These are phyloP conservation scores for Omphalotus olearius DNA, from an alignment of 1,284 basidiomycete genomes.

Conservation along the genomic window DNA sequence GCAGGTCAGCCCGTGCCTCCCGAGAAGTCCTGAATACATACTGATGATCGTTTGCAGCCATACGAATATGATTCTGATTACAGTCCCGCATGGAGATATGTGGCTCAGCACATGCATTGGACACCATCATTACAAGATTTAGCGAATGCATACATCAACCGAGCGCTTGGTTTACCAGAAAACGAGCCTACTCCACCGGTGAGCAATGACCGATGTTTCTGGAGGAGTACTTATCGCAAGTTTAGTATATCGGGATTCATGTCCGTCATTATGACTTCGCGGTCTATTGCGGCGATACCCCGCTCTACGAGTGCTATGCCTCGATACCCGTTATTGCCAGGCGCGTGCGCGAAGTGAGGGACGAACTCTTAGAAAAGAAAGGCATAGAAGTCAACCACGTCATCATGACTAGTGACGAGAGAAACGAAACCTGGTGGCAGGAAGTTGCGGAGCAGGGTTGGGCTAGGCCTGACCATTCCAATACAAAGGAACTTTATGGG, in stretches of 20 bases:
- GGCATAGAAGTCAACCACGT: conserved; percentile 51
- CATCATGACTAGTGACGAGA: conserved; percentile 72
- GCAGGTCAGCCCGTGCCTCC: conserved; percentile 15
- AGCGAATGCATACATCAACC: conserved; percentile 35
- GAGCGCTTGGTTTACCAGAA: conserved; percentile 33
- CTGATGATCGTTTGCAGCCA: conserved; percentile 22
- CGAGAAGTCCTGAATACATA: neutral
- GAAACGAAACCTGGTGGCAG: conserved; percentile 61
- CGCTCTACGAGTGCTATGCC: conserved; percentile 55
- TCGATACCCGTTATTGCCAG: conserved; percentile 51
- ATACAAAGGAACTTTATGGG: conserved; percentile 49
- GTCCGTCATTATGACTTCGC: conserved; percentile 61
- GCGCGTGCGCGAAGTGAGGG: conserved; percentile 59
- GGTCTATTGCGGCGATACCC: conserved; percentile 40
- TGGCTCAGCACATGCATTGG: conserved; percentile 44
- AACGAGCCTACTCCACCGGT: conserved; percentile 38
- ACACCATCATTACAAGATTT: conserved; percentile 32
- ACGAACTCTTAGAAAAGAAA: conserved; percentile 45
- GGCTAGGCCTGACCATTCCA: conserved; percentile 54
- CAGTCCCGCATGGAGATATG: conserved; percentile 44
- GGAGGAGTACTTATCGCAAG: neutral
- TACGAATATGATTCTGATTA: conserved; percentile 43
- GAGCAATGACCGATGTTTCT: conserved; percentile 15
- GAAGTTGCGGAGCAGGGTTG: conserved; percentile 56
- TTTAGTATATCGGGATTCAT: conserved; percentile 60